Evolutionary conservation across 495 filamentous ascomycete species (phyloP), one percentile per base, ranked within the genome.

Genomic region (Xylaria acuta): DNA sequence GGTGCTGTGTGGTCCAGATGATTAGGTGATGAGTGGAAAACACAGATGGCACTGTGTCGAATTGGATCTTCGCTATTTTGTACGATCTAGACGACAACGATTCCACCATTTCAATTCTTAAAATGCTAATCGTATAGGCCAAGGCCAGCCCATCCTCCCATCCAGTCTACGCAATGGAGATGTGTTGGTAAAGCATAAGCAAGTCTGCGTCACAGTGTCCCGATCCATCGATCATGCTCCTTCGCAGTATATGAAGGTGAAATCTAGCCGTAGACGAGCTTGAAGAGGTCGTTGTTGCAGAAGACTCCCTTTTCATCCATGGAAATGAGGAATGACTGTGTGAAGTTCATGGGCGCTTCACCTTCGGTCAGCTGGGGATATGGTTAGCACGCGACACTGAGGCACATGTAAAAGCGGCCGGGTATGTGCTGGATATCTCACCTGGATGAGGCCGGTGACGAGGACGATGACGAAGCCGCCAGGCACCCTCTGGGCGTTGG

Each of bases 231-330:
- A 34, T 41, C 32, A 30, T 43, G 30, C 34, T 34, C 36, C 25
- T 14, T 43, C 36, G 38, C 14, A 12, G 20, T 22, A 25, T 56
- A 30, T 25, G 16, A 40, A 56, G 5, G 18, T 20, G 5, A 12
- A 47, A 41, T 73, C 45, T 77, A 85, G 54, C 81, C 79, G 84
- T 92, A 94, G 70, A 94, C 86, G 70, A 98, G 86, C 74, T 90
- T 90, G 89, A 97, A 97, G 81, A 97, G 82, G 79, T 98, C 94
- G 85, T 97, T 97, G 83, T 89, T 89, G 76, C 97, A 90, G 79
- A 88, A 97, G 85, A 90, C 97, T 11, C 64, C 65, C 51, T 64
- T 69, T 81, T 85, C 85, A 25, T 94, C 91, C 51, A 90, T 91
- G 72, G 86, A 77, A 68, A 97, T 89, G 74, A 94, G 91, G 86